These are phyloP conservation scores for Capsicum chinense DNA, from an alignment of 257 asterid species.

Conservation along the genomic window DNA sequence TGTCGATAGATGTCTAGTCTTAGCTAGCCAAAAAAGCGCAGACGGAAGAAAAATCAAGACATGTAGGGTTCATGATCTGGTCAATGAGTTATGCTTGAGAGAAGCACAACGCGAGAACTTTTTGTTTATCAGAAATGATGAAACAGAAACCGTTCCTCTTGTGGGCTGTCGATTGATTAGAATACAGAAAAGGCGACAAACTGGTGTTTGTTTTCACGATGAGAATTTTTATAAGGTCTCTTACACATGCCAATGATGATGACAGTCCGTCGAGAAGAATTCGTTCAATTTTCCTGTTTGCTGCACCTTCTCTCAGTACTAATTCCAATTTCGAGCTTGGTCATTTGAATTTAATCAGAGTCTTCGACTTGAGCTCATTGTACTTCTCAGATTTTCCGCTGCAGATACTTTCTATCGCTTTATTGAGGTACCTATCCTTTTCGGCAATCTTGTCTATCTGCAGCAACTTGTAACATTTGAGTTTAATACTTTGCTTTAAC, in stretches of 20 bases:
- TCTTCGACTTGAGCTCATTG: background rate
- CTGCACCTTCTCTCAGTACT: too few relatives aligned
- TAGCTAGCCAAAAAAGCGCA: background rate
- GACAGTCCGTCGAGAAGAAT: background rate
- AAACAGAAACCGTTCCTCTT: background rate
- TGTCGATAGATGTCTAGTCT: constrained; percentile 11
- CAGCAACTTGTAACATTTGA: too few relatives aligned
- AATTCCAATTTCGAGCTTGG: too few relatives aligned
- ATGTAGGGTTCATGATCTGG: constrained; percentile 33
- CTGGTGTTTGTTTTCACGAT: background rate
- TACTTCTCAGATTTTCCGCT: too few relatives aligned
- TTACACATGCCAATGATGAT: background rate
- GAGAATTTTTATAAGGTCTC: background rate
- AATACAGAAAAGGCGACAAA: background rate
- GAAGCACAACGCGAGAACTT: background rate
- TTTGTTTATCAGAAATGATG: background rate
- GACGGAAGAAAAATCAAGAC: constrained; percentile 28
- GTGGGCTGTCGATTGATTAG: too few relatives aligned
- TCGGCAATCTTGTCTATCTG: too few relatives aligned
- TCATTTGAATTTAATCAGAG: background rate
- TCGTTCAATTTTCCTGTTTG: too few relatives aligned
- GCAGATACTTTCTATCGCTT: too few relatives aligned
- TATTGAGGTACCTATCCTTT: too few relatives aligned
- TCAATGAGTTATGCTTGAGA: constrained; percentile 32
- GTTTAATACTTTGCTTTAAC: too few relatives aligned